Evolutionary conservation across 495 filamentous ascomycete species (phyloP).

Genomic region (Xylaria longipes): DNA sequence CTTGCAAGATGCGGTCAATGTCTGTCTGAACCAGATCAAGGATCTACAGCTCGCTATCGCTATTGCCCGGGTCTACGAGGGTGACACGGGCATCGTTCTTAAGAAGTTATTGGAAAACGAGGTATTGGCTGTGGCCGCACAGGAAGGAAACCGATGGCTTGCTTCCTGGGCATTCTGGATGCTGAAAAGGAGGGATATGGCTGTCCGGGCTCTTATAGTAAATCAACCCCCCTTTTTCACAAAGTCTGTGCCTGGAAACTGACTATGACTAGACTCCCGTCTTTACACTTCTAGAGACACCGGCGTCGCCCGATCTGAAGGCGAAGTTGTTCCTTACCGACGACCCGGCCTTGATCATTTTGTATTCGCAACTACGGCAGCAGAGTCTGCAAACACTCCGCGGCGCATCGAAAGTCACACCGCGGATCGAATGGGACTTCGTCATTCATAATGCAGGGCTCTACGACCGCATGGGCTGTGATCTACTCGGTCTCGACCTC

Average conservation of each 20-base stretch:
- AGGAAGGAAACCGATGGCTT: constrained; percentile 89
- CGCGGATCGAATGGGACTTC: constrained; percentile 84
- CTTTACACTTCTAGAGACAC: constrained; percentile 69
- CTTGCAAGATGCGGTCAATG: constrained; percentile 81
- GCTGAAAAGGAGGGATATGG: constrained; percentile 80
- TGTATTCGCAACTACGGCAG: constrained; percentile 87
- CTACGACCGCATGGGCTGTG: constrained; percentile 95
- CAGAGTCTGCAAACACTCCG: constrained; percentile 85
- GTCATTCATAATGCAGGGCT: constrained; percentile 86
- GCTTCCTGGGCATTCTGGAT: constrained; percentile 97
- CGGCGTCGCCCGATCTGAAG: constrained; percentile 65
- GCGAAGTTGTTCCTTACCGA: constrained; percentile 84
- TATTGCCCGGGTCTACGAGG: constrained; percentile 86
- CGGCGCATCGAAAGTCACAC: constrained; percentile 81
- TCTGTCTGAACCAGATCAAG: constrained; percentile 81
- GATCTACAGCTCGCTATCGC: constrained; percentile 93
- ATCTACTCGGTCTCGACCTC: constrained; percentile 86
- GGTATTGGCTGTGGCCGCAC: constrained; percentile 76
- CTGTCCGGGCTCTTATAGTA: constrained; percentile 81
- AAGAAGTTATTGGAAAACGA: constrained; percentile 77
- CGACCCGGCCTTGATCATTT: constrained; percentile 84
- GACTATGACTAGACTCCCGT: constrained; percentile 68
- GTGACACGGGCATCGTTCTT: constrained; percentile 79
- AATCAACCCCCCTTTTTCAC: constrained; percentile 28
- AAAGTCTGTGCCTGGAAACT: constrained; percentile 24